phyloP scores from a whole-genome alignment of 768 basidiomycete species.

The Suillus placidus region DNA sequence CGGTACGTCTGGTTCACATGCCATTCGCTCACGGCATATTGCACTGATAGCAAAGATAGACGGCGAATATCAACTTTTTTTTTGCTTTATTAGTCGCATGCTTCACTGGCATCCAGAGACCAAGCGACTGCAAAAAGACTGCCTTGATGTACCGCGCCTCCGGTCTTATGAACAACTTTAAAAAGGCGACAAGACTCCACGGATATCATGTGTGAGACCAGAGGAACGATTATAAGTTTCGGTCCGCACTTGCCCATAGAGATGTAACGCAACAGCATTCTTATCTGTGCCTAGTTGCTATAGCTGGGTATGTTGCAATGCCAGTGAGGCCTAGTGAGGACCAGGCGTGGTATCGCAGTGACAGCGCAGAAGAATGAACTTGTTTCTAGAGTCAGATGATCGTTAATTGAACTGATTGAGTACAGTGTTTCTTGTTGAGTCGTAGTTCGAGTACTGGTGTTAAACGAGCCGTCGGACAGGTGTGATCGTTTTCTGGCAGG shows the following conservation, averaged over 20 bases:
- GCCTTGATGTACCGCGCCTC: background rate
- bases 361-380: background rate
- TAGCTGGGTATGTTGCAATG: background rate
- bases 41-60: slow-evolving; percentile 2
- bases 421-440: background rate
- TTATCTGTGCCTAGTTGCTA: background rate
- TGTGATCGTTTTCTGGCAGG: background rate
- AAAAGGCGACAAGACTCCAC: background rate
- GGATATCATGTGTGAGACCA: background rate
- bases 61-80: background rate
- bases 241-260: background rate
- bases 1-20: background rate
- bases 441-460: background rate
- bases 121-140: background rate
- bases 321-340: background rate
- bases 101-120: background rate
- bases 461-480: background rate
- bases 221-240: background rate
- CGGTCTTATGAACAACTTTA: background rate
- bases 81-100: background rate
- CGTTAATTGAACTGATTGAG: background rate
- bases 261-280: background rate
- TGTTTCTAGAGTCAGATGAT: background rate
- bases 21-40: background rate
- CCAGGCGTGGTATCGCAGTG: background rate